Conservation (phyloP, 2,329 filamentous ascomycete species). For the Penicillium hesseltinei region DNA sequence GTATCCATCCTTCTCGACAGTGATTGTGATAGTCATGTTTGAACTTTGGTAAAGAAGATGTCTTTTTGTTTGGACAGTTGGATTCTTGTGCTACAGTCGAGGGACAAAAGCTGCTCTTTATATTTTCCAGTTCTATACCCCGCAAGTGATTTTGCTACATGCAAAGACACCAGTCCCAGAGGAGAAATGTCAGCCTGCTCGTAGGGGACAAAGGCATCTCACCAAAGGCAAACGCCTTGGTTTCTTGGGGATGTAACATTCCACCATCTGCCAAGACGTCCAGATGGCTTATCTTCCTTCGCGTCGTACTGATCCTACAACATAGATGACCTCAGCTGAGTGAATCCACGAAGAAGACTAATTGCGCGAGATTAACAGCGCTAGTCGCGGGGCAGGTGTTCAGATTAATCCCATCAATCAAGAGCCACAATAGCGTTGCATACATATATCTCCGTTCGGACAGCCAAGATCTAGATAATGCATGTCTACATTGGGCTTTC, state of each 20-base stretch:
- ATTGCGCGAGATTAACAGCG: neutral
- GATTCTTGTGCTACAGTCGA: neutral
- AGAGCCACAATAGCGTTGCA: neutral
- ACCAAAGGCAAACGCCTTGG: slow-evolving; percentile 9
- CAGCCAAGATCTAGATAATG: neutral
- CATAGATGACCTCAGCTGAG: slow-evolving; percentile 12
- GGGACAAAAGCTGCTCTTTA: slow-evolving; percentile 5
- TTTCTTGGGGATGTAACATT: slow-evolving; percentile 24
- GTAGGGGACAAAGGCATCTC: neutral
- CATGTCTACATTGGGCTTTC: neutral
- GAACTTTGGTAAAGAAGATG: neutral
- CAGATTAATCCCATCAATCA: slow-evolving; percentile 2
- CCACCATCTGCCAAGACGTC: slow-evolving; percentile 19
- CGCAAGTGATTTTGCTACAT: neutral
- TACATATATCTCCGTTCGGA: neutral
- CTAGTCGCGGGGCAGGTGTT: neutral
- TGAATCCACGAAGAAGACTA: neutral
- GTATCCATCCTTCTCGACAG: slow-evolving; percentile 34
- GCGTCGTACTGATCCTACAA: slow-evolving; percentile 18
- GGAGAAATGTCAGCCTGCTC: neutral
- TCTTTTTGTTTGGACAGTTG: neutral
- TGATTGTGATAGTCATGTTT: slow-evolving; percentile 33
- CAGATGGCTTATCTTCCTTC: slow-evolving; percentile 9
- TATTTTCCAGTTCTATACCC: slow-evolving; percentile 1
- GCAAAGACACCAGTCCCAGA: neutral